These are phyloP conservation scores for Russula olivacea DNA, from an alignment of 768 basidiomycete genomes.

Conservation along the genomic window DNA sequence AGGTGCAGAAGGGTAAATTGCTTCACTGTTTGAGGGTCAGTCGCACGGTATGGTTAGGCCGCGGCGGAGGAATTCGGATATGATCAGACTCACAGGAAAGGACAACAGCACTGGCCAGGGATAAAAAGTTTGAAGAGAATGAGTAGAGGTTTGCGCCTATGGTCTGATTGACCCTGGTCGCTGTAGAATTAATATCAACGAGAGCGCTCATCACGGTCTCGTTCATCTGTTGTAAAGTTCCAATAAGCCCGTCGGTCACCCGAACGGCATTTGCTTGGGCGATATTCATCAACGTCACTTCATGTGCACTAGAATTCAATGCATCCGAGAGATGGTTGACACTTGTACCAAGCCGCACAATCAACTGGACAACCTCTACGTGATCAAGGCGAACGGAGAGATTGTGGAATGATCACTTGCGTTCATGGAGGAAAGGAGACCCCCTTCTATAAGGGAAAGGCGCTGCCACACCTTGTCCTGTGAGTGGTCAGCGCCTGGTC, in stretches of 20 bases:
- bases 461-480: constrained; percentile 16
- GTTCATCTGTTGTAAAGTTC: constrained; percentile 12
- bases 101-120: neutral
- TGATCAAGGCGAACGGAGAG: neutral
- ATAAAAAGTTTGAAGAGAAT: constrained; percentile 2
- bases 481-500: neutral
- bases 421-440: constrained; percentile 11
- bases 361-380: constrained; percentile 1
- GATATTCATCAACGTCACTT: constrained; percentile 5
- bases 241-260: constrained; percentile 16
- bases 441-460: constrained; percentile 7
- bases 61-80: neutral
- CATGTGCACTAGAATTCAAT: constrained; percentile 13
- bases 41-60: neutral
- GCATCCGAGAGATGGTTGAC: neutral
- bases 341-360: constrained; percentile 4
- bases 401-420: constrained; percentile 2
- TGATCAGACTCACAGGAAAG: constrained; percentile 4
- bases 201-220: constrained; percentile 15
- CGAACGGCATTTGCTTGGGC: constrained; percentile 16
- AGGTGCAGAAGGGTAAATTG: constrained; percentile 9
- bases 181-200: constrained; percentile 15
- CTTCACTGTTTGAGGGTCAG: constrained; percentile 7
- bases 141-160: constrained; percentile 2
- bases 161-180: constrained; percentile 12